These are phyloP conservation scores for Dictyostelium firmibasis DNA, from an alignment of 78 protist species.

Conservation along the genomic window DNA sequence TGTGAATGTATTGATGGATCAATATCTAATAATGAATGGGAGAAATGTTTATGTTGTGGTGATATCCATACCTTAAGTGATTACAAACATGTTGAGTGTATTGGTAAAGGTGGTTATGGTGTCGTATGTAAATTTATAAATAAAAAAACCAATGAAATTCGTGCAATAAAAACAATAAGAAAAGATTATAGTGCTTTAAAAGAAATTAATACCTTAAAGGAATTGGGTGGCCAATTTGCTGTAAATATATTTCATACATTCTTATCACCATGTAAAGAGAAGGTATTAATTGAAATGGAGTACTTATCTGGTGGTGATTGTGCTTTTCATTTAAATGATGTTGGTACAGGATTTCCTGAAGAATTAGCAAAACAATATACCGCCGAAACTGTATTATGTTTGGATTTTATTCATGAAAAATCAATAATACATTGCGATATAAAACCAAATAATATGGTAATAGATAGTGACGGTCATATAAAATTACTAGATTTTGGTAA, in stretches of 20 bases:
- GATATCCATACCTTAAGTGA: background rate
- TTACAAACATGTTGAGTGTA: background rate
- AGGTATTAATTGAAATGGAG: constrained; percentile 87
- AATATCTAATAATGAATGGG: background rate
- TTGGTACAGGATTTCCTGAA: constrained; percentile 20
- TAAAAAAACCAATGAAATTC: background rate
- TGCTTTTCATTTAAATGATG: constrained; percentile 38
- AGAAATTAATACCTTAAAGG: background rate
- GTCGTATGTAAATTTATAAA: background rate
- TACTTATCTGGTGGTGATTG: constrained; percentile 81
- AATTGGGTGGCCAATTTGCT: constrained; percentile 52
- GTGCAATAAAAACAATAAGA: background rate
- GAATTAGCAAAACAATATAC: constrained; percentile 68
- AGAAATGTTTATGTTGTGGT: background rate
- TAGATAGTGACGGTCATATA: constrained; percentile 84
- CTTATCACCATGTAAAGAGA: constrained; percentile 68
- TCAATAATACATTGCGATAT: constrained; percentile 85
- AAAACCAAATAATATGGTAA: constrained; percentile 87
- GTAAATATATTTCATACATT: constrained; percentile 85
- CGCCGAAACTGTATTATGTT: constrained; percentile 79
- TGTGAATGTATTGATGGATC: background rate
- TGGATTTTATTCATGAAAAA: constrained; percentile 82
- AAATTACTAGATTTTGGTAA: constrained; percentile 86
- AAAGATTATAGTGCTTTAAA: background rate
- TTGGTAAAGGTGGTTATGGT: constrained; percentile 2